These are phyloP conservation scores for Circinella umbellata DNA, from an alignment of 371 early-diverging fungal species.

Conservation along the genomic window DNA sequence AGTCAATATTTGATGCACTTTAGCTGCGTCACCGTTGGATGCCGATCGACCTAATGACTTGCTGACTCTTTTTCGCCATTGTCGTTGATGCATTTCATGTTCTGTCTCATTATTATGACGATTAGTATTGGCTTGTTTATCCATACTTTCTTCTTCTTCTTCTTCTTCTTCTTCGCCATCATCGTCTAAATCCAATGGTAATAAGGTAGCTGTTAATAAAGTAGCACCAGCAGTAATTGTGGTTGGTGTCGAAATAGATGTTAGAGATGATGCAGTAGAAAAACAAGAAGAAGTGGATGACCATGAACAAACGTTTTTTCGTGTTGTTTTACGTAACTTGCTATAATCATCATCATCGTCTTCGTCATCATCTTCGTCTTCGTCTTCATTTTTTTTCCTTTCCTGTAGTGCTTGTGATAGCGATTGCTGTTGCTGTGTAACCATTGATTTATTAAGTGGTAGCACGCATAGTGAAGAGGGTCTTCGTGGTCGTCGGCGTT, in stretches of 20 bases:
- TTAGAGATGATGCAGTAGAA: slow-evolving; percentile 11
- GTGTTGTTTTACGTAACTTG: neutral
- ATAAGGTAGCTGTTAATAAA: neutral
- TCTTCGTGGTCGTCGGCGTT: slow-evolving; percentile 17
- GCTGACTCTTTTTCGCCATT: slow-evolving; percentile 27
- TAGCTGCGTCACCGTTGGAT: slow-evolving; percentile 91
- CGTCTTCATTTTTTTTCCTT: neutral
- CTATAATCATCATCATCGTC: neutral
- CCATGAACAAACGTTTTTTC: slow-evolving; percentile 21
- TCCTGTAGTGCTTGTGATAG: neutral
- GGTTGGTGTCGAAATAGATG: slow-evolving; percentile 16
- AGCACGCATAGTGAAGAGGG: slow-evolving; percentile 11
- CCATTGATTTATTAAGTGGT: neutral
- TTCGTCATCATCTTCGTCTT: neutral
- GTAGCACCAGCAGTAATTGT: neutral
- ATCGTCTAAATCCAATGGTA: slow-evolving; percentile 11
- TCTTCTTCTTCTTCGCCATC: slow-evolving; percentile 20
- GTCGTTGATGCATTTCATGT: slow-evolving; percentile 23
- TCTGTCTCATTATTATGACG: slow-evolving; percentile 1
- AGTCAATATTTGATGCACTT: slow-evolving; percentile 72
- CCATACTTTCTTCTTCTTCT: neutral
- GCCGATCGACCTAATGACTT: slow-evolving; percentile 56
- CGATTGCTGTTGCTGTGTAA: neutral
- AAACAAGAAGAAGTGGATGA: slow-evolving; percentile 22
- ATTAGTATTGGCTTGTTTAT: neutral